Conservation (phyloP, 2,329 filamentous ascomycete species). For the Cordyceps farinosa region DNA sequence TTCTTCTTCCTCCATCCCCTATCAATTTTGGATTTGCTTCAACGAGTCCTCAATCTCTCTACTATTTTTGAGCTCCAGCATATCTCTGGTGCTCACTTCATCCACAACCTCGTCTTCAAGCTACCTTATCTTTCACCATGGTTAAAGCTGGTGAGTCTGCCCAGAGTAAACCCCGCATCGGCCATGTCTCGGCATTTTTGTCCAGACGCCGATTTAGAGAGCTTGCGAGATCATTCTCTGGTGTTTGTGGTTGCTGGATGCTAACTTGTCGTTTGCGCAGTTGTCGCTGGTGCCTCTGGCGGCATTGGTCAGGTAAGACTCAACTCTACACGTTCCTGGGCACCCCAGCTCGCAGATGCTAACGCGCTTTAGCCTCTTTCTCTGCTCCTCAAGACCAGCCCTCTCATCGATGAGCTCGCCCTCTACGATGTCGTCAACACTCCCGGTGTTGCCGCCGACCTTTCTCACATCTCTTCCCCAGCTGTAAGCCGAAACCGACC, state of each 20-base stretch:
- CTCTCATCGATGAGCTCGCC: slow-evolving; percentile 84
- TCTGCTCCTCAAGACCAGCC: slow-evolving; percentile 87
- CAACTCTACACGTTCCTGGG: background rate
- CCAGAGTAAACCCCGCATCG: slow-evolving; percentile 19
- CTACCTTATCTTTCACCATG: slow-evolving; percentile 29
- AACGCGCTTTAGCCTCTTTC: slow-evolving; percentile 71
- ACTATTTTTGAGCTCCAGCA: slow-evolving; percentile 1
- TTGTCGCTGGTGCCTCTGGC: slow-evolving; percentile 93
- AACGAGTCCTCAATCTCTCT: background rate
- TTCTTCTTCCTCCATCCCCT: slow-evolving; percentile 14
- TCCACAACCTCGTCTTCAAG: background rate
- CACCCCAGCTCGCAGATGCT: slow-evolving; percentile 16
- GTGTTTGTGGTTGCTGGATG: background rate
- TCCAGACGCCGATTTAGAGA: background rate
- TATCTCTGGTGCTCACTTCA: slow-evolving; percentile 1
- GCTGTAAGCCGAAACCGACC: slow-evolving; percentile 55
- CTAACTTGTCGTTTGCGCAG: slow-evolving; percentile 34
- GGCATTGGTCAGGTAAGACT: slow-evolving; percentile 89
- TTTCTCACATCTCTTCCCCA: slow-evolving; percentile 92
- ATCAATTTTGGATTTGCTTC: background rate
- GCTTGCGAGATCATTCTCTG: background rate
- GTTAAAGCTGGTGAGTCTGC: slow-evolving; percentile 56
- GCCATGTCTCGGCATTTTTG: slow-evolving; percentile 8
- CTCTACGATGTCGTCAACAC: slow-evolving; percentile 99
- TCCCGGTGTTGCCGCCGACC: slow-evolving; percentile 89